Base-by-base conservation (phyloP, 2,329 filamentous ascomycete genomes). In the Hypomyces rosellus region DNA sequence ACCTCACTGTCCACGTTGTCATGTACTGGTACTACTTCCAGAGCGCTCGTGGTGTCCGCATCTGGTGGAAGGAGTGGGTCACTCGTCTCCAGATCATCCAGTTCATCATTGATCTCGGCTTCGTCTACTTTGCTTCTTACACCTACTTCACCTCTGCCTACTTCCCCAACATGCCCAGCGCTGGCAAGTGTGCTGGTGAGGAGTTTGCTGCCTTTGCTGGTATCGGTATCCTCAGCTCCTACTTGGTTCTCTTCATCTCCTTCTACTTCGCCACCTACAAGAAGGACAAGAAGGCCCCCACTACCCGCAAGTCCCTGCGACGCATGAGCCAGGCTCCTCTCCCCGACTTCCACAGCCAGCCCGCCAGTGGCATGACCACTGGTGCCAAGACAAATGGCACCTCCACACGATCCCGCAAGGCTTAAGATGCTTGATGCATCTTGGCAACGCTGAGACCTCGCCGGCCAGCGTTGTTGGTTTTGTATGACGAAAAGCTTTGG, bases 11-110 rank as follows among this genome's bases (percentile, higher is more conserved):
- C 49, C 92, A 97, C 74, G 92, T 97, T 52, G 88, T 96, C 68
- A 97, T 97, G 92, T 97, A 97, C 85, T 96, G 91, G 91, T 97
- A 97, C 84, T 97, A 97, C 82, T 97, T 97, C 85, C 92, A 97
- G 80, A 92, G 89, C 66, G 91, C 92, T 49, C 90, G 92, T 61
- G 93, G 93, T 61, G 83, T 97, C 71, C 86, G 85, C 65, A 93
- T 96, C 74, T 96, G 91, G 91, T 97, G 92, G 92, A 97, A 97
- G 86, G 89, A 96, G 75, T 97, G 92, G 86, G 95, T 97, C 68
- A 97, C 92, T 62, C 88, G 91, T 66, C 86, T 96, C 66, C 92
- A 97, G 74, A 97, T 97, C 71, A 83, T 88, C 63, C 92, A 97
- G 71, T 97, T 97, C 75, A 81, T 97, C 69, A 92, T 97, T 70